Evolutionary conservation across 805 yeast genomes (phyloP), one percentile per base, ranked within the genome.

Genomic region (Pichia sporocuriosa): DNA sequence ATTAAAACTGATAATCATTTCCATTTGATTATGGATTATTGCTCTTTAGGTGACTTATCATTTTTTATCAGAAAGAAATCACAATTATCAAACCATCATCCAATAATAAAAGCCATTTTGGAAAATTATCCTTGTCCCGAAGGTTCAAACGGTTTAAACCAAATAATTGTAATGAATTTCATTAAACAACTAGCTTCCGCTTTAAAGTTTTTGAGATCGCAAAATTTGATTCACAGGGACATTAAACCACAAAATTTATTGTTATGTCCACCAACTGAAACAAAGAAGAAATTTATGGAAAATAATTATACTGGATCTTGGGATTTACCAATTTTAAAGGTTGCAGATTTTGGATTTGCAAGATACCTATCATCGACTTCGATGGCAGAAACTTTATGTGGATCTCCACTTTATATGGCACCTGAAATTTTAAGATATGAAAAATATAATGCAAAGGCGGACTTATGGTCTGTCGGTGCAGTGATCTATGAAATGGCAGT

Each of bases 281-380:
- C 89, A 13, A 69, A 72, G 42, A 65, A 66, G 16, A 80, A 75
- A 23, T 84, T 85, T 49, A 70, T 70, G 35, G 70, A 70, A 4
- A 64, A 56, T 4, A 73, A 80, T 3, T 84, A 69, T 62, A 79
- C 77, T 5, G 97, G 97, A 0, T 66, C 81, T 44, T 84, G 90
- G 79, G 94, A 86, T 52, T 68, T 93, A 47, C 98, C 98, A 1
- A 74, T 89, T 9, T 70, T 93, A 48, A 90, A 90, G 61, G 80
- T 93, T 46, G 98, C 98, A 11, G 98, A 93, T 66, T 93, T 93
- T 63, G 98, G 98, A 1, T 93, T 93, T 66, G 98, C 98, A 5
- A 72, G 97, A 47, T 85, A 89, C 57, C 70, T 93, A 54, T 98
- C 98, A 6, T 79, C 84, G 37, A 84, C 97, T 2, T 81, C 96